These are phyloP conservation scores for Magnaporthiopsis incrustans DNA, from an alignment of 2,329 filamentous ascomycete genomes.

Conservation along the genomic window DNA sequence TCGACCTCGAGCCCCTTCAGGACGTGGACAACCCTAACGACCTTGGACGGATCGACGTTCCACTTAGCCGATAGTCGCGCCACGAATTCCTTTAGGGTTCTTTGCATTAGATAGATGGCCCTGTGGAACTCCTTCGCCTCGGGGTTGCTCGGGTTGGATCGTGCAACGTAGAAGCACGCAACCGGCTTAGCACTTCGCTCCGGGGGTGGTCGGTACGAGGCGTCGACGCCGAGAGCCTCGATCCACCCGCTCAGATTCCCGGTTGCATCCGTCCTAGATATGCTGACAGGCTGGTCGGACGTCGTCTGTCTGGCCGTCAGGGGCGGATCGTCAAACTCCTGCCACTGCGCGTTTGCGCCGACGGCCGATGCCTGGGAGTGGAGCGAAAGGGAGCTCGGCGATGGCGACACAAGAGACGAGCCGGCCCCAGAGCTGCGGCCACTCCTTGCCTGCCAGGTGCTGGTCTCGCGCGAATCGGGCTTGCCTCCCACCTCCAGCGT, in stretches of 20 bases:
- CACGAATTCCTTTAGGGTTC: slow-evolving; percentile 68
- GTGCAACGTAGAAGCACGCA: slow-evolving; percentile 80
- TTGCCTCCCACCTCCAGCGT: slow-evolving; percentile 48
- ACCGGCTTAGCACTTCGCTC: slow-evolving; percentile 65
- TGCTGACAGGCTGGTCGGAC: slow-evolving; percentile 44
- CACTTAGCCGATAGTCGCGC: slow-evolving; percentile 70
- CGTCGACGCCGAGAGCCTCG: slow-evolving; percentile 84
- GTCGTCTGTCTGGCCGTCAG: slow-evolving; percentile 30
- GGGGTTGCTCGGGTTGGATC: slow-evolving; percentile 38
- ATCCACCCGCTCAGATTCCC: slow-evolving; percentile 75
- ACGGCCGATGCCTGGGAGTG: slow-evolving; percentile 45
- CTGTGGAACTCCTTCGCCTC: slow-evolving; percentile 61
- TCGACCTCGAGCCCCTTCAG: slow-evolving; percentile 74
- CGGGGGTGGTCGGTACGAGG: slow-evolving; percentile 69
- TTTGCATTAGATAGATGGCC: slow-evolving; percentile 76
- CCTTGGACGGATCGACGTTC: slow-evolving; percentile 63
- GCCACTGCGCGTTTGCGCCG: slow-evolving; percentile 41
- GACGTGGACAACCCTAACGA: slow-evolving; percentile 64
- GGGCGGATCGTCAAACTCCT: slow-evolving; percentile 43
- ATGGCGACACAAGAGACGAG: slow-evolving; percentile 57
- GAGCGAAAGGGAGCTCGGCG: slow-evolving; percentile 56
- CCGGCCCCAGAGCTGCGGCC: slow-evolving; percentile 49
- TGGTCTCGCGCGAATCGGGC: slow-evolving; percentile 38
- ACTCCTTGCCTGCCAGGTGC: slow-evolving; percentile 44
- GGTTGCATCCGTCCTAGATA: slow-evolving; percentile 48